These are phyloP conservation scores for Hyphodiscus hymeniophilus DNA, from an alignment of 495 filamentous ascomycete genomes.

Conservation along the genomic window DNA sequence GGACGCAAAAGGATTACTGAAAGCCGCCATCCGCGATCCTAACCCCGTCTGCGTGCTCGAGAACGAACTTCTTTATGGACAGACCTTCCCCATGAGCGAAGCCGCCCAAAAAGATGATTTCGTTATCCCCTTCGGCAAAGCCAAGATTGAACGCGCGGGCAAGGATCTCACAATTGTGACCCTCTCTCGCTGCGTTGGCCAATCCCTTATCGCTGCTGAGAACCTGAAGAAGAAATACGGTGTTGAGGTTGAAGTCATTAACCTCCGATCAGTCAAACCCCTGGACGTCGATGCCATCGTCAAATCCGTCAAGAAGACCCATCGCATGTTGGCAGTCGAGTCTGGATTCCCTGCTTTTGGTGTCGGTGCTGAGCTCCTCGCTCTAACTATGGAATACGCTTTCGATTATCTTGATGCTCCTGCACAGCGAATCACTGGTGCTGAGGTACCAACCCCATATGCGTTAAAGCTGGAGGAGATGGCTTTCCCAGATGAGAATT, in stretches of 20 bases:
- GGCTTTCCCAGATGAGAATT: slow-evolving; percentile 78
- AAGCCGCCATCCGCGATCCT: slow-evolving; percentile 96
- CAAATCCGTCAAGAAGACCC: slow-evolving; percentile 97
- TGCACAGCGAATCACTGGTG: slow-evolving; percentile 86
- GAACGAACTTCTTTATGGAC: slow-evolving; percentile 97
- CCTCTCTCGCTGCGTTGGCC: slow-evolving; percentile 90
- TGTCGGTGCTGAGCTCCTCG: slow-evolving; percentile 84
- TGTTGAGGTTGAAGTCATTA: slow-evolving; percentile 93
- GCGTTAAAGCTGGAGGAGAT: slow-evolving; percentile 81
- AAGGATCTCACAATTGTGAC: slow-evolving; percentile 95
- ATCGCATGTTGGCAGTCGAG: slow-evolving; percentile 83
- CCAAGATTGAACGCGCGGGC: slow-evolving; percentile 93
- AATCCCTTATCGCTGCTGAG: slow-evolving; percentile 81
- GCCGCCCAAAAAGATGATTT: slow-evolving; percentile 93
- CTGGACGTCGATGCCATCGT: slow-evolving; percentile 91
- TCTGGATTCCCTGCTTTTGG: slow-evolving; percentile 94
- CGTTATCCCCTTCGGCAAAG: slow-evolving; percentile 93
- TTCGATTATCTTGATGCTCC: slow-evolving; percentile 96
- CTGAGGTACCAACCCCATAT: slow-evolving; percentile 94
- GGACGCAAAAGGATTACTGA: slow-evolving; percentile 95
- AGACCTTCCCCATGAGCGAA: slow-evolving; percentile 90
- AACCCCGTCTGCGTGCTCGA: slow-evolving; percentile 94
- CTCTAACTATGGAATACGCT: slow-evolving; percentile 91
- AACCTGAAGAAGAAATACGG: slow-evolving; percentile 91
- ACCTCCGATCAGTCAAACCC: slow-evolving; percentile 93